Conservation (phyloP, 2,329 filamentous ascomycete species). For the Cadophora sp. region DNA sequence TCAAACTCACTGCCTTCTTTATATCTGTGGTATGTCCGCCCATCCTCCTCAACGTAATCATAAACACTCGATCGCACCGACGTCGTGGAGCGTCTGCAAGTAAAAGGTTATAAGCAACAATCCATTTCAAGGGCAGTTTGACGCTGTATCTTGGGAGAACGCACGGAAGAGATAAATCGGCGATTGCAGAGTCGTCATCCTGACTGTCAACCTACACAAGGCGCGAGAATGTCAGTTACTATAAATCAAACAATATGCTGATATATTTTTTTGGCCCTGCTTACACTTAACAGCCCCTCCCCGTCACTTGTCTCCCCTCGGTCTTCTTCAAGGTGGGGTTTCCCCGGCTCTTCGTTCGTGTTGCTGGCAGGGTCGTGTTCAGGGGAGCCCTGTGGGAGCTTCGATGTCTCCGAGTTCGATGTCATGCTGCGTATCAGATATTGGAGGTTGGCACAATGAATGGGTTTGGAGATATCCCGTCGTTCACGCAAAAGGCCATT, state of each 20-base stretch:
- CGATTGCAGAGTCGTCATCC: slow-evolving; percentile 26
- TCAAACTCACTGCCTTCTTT: slow-evolving; percentile 47
- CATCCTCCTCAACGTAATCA: slow-evolving; percentile 55
- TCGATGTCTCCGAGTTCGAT: not conserved
- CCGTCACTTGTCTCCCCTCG: slow-evolving; percentile 16
- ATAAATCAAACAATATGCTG: not conserved
- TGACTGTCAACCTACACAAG: slow-evolving; percentile 13
- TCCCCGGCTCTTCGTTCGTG: not conserved
- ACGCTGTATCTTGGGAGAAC: not conserved
- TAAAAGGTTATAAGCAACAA: not conserved
- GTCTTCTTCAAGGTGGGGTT: not conserved
- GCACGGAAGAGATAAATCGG: slow-evolving; percentile 19
- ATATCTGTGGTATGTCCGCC: slow-evolving; percentile 54
- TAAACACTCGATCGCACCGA: slow-evolving; percentile 53
- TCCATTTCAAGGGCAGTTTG: too few species aligned
- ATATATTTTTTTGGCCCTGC: not conserved
- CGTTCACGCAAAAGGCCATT: not conserved
- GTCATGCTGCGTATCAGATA: not conserved
- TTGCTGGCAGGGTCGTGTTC: not conserved
- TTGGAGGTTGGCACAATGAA: not conserved
- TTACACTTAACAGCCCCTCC: slow-evolving; percentile 14
- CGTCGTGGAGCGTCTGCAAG: slow-evolving; percentile 23
- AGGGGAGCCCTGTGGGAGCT: not conserved
- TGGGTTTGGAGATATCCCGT: not conserved
- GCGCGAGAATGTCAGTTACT: not conserved